Conservation (phyloP, 1,284 basidiomycete species). For the Pseudomicrostroma phylloplanum region DNA sequence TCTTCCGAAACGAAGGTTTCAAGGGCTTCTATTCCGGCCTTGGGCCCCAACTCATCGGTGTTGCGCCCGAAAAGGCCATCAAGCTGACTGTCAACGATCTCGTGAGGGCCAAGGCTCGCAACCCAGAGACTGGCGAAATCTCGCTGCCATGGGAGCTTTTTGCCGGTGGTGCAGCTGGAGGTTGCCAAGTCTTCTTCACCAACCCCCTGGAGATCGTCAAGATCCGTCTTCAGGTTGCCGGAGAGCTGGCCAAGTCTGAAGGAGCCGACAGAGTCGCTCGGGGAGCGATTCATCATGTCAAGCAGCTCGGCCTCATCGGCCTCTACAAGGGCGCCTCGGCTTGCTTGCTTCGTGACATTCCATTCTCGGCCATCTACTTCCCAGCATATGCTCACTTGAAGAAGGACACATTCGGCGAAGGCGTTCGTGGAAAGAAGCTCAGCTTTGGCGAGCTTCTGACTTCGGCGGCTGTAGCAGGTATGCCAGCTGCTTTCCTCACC, state of each 20-base stretch:
- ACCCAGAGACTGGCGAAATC: slow-evolving; percentile 91
- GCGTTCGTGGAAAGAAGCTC: slow-evolving; percentile 72
- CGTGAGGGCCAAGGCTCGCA: slow-evolving; percentile 72
- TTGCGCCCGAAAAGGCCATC: slow-evolving; percentile 96
- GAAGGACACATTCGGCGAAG: slow-evolving; percentile 89
- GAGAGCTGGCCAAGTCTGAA: slow-evolving; percentile 72
- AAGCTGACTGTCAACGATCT: slow-evolving; percentile 91
- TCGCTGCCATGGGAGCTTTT: slow-evolving; percentile 76
- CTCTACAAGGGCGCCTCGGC: slow-evolving; percentile 85
- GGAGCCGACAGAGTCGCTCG: slow-evolving; percentile 69
- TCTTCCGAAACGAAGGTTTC: slow-evolving; percentile 86
- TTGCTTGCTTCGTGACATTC: slow-evolving; percentile 81
- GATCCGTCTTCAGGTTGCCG: slow-evolving; percentile 93
- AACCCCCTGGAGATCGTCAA: slow-evolving; percentile 84
- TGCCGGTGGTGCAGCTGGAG: slow-evolving; percentile 88
- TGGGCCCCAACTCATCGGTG: slow-evolving; percentile 89
- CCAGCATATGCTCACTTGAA: slow-evolving; percentile 62
- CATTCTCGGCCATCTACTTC: slow-evolving; percentile 60
- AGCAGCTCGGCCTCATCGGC: slow-evolving; percentile 82
- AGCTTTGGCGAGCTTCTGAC: slow-evolving; percentile 82
- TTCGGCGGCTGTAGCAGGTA: slow-evolving; percentile 72
- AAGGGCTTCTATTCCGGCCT: slow-evolving; percentile 93
- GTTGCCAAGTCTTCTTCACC: slow-evolving; percentile 96
- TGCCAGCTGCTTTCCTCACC: slow-evolving; percentile 68
- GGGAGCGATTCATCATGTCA: slow-evolving; percentile 85